Base-by-base conservation (phyloP, 306 rosid genomes). In the Boehmeria nivea region DNA sequence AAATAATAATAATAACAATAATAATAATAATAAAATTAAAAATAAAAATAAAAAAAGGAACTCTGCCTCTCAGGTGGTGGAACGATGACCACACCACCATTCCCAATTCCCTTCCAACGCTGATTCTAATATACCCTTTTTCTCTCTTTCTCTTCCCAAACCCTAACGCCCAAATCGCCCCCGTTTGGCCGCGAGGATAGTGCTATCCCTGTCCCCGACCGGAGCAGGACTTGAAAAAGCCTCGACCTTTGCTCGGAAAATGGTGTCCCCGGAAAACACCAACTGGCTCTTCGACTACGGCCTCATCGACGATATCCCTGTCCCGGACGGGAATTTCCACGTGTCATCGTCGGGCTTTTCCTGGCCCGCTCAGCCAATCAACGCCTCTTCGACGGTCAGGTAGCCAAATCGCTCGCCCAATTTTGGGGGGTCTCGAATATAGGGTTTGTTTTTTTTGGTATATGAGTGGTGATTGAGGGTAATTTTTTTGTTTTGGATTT, bases 231-330 rank as follows among this genome's bases (percentile, higher is more conserved):
- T n/a, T n/a, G n/a, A n/a, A 66, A 49, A 63, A 48, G 25, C 51
- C 38, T 19, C 18, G 43, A 45, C 27, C 57, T 67, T 80, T 82
- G 47, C 39, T 33, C 54, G n/a, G 3, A 68, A 28, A 64, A 93
- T 91, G 99, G 96, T 73, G 52, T 78, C 95, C 56, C 89, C 96
- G 53, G 99, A 91, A 84, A 91, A 69, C 70, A 66, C 78, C 78
- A 84, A 84, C 60, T 91, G 99, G 99, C 71, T 87, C 31, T 82
- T 62, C 72, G 96, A 91, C 66, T 91, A 82, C 38, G 76, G 59
- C 15, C 63, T 91, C 64, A 80, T 91, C 52, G 99, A 91, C 51
- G 95, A 84, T n/a, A 73, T 78, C 22, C 60, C 95, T 45, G 91
- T 76, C 39, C 68, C 84, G 1, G 95, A 76, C 34, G 77, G 55